These are phyloP conservation scores for Aspergillus sparsus DNA, from an alignment of 495 filamentous ascomycete species.

Conservation along the genomic window DNA sequence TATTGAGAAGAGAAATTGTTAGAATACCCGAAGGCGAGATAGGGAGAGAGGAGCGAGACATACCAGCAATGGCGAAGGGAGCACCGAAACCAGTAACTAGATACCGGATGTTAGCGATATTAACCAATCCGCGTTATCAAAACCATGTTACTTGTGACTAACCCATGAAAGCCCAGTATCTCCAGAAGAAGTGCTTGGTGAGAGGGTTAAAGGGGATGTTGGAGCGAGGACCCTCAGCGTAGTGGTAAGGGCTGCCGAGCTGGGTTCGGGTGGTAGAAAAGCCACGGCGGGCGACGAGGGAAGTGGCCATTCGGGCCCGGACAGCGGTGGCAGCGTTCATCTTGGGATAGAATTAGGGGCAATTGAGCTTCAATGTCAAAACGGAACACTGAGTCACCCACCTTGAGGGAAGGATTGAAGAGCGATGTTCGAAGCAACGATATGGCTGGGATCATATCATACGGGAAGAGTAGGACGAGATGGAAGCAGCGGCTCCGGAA, in stretches of 20 bases:
- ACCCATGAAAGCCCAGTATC: conserved; percentile 84
- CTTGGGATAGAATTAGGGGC: conserved; percentile 45
- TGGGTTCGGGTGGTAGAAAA: conserved; percentile 89
- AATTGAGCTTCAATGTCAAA: conserved; percentile 9
- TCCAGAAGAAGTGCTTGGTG: conserved; percentile 76
- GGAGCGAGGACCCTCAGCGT: conserved; percentile 90
- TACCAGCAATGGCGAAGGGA: conserved; percentile 83
- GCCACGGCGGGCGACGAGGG: conserved; percentile 80
- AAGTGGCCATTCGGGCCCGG: conserved; percentile 64
- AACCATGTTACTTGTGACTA: conserved; percentile 34
- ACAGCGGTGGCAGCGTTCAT: conserved; percentile 82
- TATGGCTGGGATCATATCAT: conserved; percentile 15
- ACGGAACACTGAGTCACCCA: conserved; percentile 22
- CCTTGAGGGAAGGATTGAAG: conserved; percentile 38
- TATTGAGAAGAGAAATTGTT: conserved; percentile 41
- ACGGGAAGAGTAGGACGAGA: conserved; percentile 25
- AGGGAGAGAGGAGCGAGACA: conserved; percentile 35
- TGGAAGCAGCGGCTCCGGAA: conserved; percentile 25
- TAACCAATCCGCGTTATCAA: conserved; percentile 12
- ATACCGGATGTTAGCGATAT: conserved; percentile 34
- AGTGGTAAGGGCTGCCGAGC: conserved; percentile 91
- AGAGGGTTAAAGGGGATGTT: conserved; percentile 97
- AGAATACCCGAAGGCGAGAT: conserved; percentile 19
- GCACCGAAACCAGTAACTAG: conserved; percentile 71
- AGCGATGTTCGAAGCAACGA: conserved; percentile 32